These are phyloP conservation scores for Theileria luwenshuni DNA, from an alignment of 169 alveolate genomes.

Conservation along the genomic window DNA sequence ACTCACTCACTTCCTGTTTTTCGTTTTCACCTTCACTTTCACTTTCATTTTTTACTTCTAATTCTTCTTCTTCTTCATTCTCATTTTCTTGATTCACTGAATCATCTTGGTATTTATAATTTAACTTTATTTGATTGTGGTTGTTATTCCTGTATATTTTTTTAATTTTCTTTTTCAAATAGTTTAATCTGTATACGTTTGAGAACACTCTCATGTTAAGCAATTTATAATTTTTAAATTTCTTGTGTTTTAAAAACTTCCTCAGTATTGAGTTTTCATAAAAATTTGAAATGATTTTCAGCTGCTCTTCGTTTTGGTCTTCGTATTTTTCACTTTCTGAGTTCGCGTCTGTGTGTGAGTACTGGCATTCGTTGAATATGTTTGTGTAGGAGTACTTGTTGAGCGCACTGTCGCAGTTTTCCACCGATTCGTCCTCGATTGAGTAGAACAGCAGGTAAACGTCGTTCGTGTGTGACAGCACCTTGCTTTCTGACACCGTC, in stretches of 20 bases:
- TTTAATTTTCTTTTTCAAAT: constrained; percentile 18
- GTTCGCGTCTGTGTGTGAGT: background rate
- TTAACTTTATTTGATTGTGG: too few relatives aligned
- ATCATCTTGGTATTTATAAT: too few relatives aligned
- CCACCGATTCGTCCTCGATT: constrained; percentile 36
- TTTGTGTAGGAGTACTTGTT: constrained; percentile 43
- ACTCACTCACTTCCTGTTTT: too few relatives aligned
- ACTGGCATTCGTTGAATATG: constrained; percentile 18
- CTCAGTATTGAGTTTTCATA: background rate
- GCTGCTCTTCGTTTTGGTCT: background rate
- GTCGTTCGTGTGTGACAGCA: constrained; percentile 28
- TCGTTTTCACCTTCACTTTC: too few relatives aligned
- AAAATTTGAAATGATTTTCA: constrained; percentile 8
- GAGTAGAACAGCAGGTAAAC: constrained; percentile 61
- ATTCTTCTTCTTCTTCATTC: too few relatives aligned
- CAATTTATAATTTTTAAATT: constrained; percentile 12
- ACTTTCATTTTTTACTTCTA: background rate
- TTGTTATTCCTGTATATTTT: too few relatives aligned
- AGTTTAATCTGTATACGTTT: background rate
- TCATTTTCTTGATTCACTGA: background rate
- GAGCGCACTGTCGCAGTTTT: constrained; percentile 33
- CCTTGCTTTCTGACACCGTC: constrained; percentile 33
- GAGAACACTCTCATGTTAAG: background rate
- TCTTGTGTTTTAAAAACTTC: background rate
- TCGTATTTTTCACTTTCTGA: background rate